phyloP scores from a whole-genome alignment of 441 rosid genomes.

The Populus hybrid region DNA sequence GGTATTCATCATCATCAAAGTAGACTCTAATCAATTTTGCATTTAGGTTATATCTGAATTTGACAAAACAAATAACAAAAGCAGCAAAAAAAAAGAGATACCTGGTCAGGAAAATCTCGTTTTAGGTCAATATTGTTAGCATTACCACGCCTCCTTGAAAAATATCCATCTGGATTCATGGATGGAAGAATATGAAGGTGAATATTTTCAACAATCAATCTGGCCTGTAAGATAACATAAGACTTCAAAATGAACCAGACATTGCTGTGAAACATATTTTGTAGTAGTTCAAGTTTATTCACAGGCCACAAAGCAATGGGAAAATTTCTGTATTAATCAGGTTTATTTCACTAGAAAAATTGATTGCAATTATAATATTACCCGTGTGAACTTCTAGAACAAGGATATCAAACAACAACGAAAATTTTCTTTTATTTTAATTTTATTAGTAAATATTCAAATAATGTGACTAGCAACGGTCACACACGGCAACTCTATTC shows the following conservation, averaged over 20 bases:
- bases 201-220: slow-evolving; percentile 66
- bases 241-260: slow-evolving; percentile 10
- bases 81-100: slow-evolving; percentile 24
- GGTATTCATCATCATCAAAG: neutral
- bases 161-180: slow-evolving; percentile 93
- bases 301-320: neutral
- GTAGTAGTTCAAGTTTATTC: neutral
- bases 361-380: neutral
- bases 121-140: slow-evolving; percentile 85
- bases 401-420: neutral
- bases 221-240: slow-evolving; percentile 45
- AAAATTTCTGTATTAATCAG: neutral
- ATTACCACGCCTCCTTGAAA: slow-evolving; percentile 68
- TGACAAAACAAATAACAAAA: neutral
- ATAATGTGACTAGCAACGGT: neutral
- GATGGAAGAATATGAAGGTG: slow-evolving; percentile 95
- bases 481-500: neutral
- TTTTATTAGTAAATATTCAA: neutral
- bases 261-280: neutral
- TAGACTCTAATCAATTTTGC: neutral
- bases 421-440: too few species aligned
- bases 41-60: slow-evolving; percentile 14
- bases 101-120: slow-evolving; percentile 99
- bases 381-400: neutral
- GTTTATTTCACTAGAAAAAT: neutral